Evolutionary conservation across 495 filamentous ascomycete genomes (phyloP), one percentile per base, ranked within the genome.

Genomic region (Filosporella fistucella): DNA sequence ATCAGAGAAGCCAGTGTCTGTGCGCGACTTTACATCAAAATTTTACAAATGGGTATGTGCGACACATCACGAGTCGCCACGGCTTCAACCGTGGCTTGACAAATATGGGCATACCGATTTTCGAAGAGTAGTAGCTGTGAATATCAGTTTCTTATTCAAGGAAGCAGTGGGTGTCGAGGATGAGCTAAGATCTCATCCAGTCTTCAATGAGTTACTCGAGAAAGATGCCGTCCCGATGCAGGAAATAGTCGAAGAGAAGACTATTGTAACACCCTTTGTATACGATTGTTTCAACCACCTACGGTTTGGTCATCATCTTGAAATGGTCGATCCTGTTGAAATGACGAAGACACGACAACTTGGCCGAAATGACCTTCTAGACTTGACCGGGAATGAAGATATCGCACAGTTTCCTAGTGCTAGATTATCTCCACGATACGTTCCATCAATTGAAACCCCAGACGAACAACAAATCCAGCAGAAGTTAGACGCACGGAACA

Each of bases 191-290:
- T 45, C 53, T 1, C 65, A 78, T 14, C 52, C 58, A 1, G 51
- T 84, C 0, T 84, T 77, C 71, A 38, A 32, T 11, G 67, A 73
- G 42, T 45, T 52, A 1, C 39, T 55, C 20, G 40, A 29, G 5
- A 37, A 45, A 12, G 42, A 47, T 17, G 47, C 35, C 5, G 47
- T 68, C 9, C 32, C 25, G 8, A 26, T 51, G 4, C 61, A 63
- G 13, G 30, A 41, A 22, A 28, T 42, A 13, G 52, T 47, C 34
- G 49, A 61, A 28, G 42, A 58, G 16, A 63, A 59, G 26, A 90
- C 87, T 0, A 68, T 84, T 6, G 82, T 87, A 3, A 89, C 86
- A 0, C 79, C 81, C 0, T 86, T 78, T 43, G 73, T 83, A 4
- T 74, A 80, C 46, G 58, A 78, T 16, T 76, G 74, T 45, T 90